Evolutionary conservation across 2,329 filamentous ascomycete genomes (phyloP).

Genomic region (Aspergillus terreus): DNA sequence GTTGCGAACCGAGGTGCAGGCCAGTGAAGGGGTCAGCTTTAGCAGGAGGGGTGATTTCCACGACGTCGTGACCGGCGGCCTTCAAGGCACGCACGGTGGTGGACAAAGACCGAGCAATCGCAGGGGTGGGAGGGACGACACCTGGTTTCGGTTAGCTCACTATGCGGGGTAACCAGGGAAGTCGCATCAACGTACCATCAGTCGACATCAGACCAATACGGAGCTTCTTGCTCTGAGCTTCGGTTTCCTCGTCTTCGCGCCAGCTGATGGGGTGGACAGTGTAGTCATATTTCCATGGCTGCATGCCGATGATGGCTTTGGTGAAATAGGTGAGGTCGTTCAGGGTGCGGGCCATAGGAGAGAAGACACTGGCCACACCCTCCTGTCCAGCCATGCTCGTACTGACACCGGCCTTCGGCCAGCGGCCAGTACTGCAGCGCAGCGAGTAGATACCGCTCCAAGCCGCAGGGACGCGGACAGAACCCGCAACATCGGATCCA

Average conservation of each 20-base stretch:
- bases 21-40: conserved; percentile 75
- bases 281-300: conserved; percentile 86
- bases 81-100: conserved; percentile 66
- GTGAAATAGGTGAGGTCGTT: conserved; percentile 83
- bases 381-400: conserved; percentile 94
- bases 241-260: conserved; percentile 59
- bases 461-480: conserved; percentile 80
- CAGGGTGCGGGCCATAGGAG: conserved; percentile 84
- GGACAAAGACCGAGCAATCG: conserved; percentile 72
- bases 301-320: conserved; percentile 69
- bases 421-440: conserved; percentile 81
- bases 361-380: conserved; percentile 82
- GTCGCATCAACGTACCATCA: conserved; percentile 49
- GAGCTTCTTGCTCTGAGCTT: conserved; percentile 61
- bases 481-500: conserved; percentile 86
- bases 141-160: conserved; percentile 32
- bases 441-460: conserved; percentile 87
- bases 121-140: conserved; percentile 82
- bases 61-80: conserved; percentile 70
- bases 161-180: not conserved
- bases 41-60: conserved; percentile 61
- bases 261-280: conserved; percentile 81
- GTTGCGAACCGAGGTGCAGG: conserved; percentile 70
- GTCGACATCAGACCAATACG: conserved; percentile 73
- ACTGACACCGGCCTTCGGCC: conserved; percentile 78